Evolutionary conservation across 306 rosid species (phyloP).

Genomic region (Vigna radiata): DNA sequence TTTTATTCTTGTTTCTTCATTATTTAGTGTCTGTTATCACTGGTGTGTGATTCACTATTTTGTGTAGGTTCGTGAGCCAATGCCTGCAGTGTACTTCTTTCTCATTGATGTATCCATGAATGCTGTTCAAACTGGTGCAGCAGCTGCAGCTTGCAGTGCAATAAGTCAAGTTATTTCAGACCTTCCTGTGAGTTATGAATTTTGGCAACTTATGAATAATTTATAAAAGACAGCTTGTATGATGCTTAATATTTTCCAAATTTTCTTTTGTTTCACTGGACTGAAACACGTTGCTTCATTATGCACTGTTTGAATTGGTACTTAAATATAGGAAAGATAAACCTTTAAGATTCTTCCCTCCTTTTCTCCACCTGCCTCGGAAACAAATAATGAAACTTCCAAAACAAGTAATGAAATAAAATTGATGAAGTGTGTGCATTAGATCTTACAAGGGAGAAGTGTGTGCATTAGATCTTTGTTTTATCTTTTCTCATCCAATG

Average conservation of each 20-base stretch:
- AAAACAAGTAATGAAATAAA: not conserved
- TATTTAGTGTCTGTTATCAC: constrained; percentile 18
- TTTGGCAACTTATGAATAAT: constrained; percentile 24
- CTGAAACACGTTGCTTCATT: constrained; percentile 35
- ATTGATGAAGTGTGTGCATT: constrained; percentile 12
- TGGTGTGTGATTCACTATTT: constrained; percentile 39
- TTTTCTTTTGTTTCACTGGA: constrained; percentile 41
- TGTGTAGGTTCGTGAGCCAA: constrained; percentile 92
- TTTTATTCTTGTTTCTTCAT: constrained; percentile 13
- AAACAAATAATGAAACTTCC: not conserved
- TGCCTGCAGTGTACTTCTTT: constrained; percentile 96
- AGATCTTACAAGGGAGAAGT: constrained; percentile 1
- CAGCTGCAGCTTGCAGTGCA: constrained; percentile 99
- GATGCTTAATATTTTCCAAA: constrained; percentile 32
- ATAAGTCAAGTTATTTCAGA: constrained; percentile 90
- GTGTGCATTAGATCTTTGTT: not conserved
- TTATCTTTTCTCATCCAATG: constrained; percentile 19
- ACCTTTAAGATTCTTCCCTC: constrained; percentile 10
- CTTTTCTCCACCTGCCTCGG: constrained; percentile 18
- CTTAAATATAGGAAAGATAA: constrained; percentile 17
- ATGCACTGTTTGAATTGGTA: constrained; percentile 20
- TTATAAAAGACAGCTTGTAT: constrained; percentile 28
- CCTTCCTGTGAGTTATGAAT: constrained; percentile 85
- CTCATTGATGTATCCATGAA: constrained; percentile 97
- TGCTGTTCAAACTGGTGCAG: constrained; percentile 97